Conservation (phyloP, 108 stramenopile species). For the Seminavis robusta region DNA sequence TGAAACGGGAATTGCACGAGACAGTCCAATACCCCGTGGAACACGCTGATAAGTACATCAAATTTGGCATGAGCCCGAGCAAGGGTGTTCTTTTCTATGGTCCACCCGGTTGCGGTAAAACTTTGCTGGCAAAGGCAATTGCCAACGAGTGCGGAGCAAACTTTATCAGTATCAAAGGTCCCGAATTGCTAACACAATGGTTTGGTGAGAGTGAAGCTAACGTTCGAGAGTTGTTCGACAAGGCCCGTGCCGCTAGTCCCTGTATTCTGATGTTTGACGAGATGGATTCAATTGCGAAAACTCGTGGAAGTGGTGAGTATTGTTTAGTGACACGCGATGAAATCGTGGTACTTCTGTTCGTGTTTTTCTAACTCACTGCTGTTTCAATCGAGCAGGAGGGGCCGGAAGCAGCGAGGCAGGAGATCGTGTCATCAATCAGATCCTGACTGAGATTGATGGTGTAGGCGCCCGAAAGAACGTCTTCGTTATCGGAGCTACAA, state of each 20-base stretch:
- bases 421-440: conserved; percentile 99
- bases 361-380: too few species aligned
- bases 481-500: conserved; percentile 99
- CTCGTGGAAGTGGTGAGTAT: conserved; percentile 91
- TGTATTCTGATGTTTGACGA: conserved; percentile 99
- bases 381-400: too few species aligned
- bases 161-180: conserved; percentile 99
- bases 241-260: conserved; percentile 97
- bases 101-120: conserved; percentile 99
- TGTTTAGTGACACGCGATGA: too few species aligned
- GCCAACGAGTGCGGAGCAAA: conserved; percentile 99
- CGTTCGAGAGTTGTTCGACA: conserved; percentile 98
- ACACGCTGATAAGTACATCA: conserved; percentile 94
- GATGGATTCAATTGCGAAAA: conserved; percentile 99
- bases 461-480: conserved; percentile 97
- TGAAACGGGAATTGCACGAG: conserved; percentile 98
- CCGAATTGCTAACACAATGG: conserved; percentile 98
- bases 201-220: conserved; percentile 99
- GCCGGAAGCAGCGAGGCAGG: conserved; percentile 93
- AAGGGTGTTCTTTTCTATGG: conserved; percentile 99
- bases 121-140: conserved; percentile 98
- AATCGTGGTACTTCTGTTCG: too few species aligned
- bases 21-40: conserved; percentile 98
- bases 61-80: conserved; percentile 95
- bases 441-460: conserved; percentile 98